Evolutionary conservation across 2,329 filamentous ascomycete species (phyloP).

Genomic region (Colletotrichum tropicicola): DNA sequence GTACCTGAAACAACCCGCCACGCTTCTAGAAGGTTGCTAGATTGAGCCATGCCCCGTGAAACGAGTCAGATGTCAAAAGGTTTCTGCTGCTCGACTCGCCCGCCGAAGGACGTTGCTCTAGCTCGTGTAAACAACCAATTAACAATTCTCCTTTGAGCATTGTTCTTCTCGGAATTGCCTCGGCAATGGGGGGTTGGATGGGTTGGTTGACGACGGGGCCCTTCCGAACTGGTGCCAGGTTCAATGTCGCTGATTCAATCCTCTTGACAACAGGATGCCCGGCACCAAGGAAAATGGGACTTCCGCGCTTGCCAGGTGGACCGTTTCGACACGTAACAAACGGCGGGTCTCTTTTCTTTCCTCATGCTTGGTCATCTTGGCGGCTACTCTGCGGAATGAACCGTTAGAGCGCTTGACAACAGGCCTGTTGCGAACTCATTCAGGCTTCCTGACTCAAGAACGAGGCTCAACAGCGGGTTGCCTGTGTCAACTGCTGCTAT

Average conservation of each 20-base stretch:
- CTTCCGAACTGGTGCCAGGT: background rate
- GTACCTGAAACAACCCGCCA: conserved; percentile 11
- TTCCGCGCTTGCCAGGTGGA: conserved; percentile 6
- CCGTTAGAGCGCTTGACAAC: background rate
- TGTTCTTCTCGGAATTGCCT: conserved; percentile 9
- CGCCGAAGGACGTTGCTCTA: background rate
- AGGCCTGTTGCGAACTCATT: background rate
- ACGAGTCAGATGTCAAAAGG: conserved; percentile 14
- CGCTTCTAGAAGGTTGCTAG: conserved; percentile 26
- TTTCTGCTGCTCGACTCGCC: background rate
- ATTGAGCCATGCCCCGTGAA: conserved; percentile 5
- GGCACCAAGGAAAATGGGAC: background rate
- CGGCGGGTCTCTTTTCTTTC: conserved; percentile 2
- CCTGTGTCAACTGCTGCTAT: background rate
- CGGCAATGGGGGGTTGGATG: conserved; percentile 2
- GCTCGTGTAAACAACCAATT: background rate
- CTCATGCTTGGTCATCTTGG: conserved; percentile 6
- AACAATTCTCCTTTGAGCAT: background rate
- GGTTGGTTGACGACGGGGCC: background rate
- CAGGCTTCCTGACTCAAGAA: conserved; percentile 17
- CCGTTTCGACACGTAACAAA: conserved; percentile 17
- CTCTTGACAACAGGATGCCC: too few relatives aligned
- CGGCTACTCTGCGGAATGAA: background rate
- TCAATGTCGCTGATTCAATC: conserved; percentile 9
- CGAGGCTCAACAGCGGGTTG: background rate